phyloP scores from a whole-genome alignment of 495 filamentous ascomycete species.

The Podospora didyma region DNA sequence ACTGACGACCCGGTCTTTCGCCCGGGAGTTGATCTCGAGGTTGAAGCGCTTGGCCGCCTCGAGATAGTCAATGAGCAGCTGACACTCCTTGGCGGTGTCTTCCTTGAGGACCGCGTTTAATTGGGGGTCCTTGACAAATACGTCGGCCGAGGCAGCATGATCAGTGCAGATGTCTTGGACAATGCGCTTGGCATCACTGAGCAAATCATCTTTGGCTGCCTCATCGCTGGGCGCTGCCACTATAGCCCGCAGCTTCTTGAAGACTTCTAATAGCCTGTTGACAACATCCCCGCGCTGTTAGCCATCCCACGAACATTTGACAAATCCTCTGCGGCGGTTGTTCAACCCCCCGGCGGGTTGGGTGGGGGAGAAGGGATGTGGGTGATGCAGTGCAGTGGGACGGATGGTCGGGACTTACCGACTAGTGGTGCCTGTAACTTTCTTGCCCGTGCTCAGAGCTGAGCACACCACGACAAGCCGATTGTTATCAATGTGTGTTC shows the following conservation, averaged over 20 bases:
- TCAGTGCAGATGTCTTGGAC: conserved; percentile 72
- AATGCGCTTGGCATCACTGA: conserved; percentile 64
- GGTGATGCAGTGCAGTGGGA: neutral
- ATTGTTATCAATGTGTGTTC: conserved; percentile 60
- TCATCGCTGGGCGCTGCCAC: conserved; percentile 60
- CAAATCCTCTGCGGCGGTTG: conserved; percentile 5
- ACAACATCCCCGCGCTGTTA: neutral
- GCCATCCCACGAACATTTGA: conserved; percentile 7
- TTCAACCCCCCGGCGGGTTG: neutral
- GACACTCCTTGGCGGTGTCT: conserved; percentile 72
- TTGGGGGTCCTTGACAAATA: conserved; percentile 56
- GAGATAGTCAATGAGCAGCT: conserved; percentile 52
- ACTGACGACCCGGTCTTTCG: conserved; percentile 85
- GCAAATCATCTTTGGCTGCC: conserved; percentile 58
- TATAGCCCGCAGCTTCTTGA: conserved; percentile 66
- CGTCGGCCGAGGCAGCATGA: conserved; percentile 63
- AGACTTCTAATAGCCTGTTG: conserved; percentile 46
- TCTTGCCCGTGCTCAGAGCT: conserved; percentile 83
- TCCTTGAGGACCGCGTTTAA: conserved; percentile 52
- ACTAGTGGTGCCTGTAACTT: conserved; percentile 90
- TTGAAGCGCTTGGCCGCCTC: conserved; percentile 54
- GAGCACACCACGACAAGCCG: conserved; percentile 89
- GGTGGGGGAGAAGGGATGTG: conserved; percentile 4
- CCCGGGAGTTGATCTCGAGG: conserved; percentile 70
- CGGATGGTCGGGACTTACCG: conserved; percentile 54